Percentiles rank a stretch among this genome's conserved stretches.
Conservation (phyloP, 1,284 basidiomycete species). For the Leccinum pallidistipes region DNA sequence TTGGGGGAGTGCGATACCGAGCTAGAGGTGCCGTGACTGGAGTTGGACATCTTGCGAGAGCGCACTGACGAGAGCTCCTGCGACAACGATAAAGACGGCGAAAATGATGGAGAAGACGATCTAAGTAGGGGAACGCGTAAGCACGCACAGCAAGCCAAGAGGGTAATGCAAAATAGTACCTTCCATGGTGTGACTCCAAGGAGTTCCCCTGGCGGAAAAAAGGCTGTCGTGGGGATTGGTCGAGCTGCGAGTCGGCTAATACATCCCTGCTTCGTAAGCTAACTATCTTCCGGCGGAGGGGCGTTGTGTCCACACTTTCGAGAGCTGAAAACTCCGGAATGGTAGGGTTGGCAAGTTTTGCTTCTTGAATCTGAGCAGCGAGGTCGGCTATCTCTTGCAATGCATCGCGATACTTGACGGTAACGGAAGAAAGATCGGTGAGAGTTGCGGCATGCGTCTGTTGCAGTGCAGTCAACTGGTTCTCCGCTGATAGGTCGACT, state of each 20-base stretch:
- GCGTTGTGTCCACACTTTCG: no score
- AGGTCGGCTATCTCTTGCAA: conserved; percentile 86
- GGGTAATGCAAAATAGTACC: conserved; percentile 42
- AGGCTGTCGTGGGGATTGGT: no score
- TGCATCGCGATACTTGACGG: conserved; percentile 85
- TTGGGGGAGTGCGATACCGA: conserved; percentile 52
- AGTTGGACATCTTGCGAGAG: conserved; percentile 78
- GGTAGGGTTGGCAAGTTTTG: no score
- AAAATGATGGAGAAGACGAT: conserved; percentile 84
- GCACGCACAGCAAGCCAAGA: not conserved
- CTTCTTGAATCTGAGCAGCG: conserved; percentile 78
- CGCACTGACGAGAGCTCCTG: conserved; percentile 93
- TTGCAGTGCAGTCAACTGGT: conserved; percentile 65
- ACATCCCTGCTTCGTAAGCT: no score
- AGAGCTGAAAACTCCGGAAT: no score
- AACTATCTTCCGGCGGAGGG: no score
- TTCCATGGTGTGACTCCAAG: conserved; percentile 71
- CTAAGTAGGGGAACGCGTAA: conserved; percentile 37
- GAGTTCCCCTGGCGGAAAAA: no score
- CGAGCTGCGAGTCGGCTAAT: no score
- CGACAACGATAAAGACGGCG: conserved; percentile 88
- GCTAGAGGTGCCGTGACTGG: conserved; percentile 66
- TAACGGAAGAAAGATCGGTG: conserved; percentile 74
- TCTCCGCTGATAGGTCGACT: conserved; percentile 44
- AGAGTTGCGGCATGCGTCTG: conserved; percentile 79